Base-by-base conservation (phyloP, 2,329 filamentous ascomycete species). In the Mariannaea elegans region DNA sequence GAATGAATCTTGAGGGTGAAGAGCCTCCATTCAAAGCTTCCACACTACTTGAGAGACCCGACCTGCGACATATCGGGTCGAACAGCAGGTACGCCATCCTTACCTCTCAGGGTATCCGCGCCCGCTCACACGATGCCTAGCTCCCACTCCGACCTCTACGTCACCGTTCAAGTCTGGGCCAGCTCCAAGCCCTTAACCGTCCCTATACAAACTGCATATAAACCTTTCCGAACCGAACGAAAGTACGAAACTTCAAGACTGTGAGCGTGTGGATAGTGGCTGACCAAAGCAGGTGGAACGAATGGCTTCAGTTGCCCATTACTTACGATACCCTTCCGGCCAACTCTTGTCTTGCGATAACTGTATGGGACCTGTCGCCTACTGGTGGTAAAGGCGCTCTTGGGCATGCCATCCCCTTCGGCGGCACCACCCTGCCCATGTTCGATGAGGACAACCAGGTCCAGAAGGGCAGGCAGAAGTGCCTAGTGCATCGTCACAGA, bases 171-270 rank as follows among this genome's bases (percentile, higher is more conserved):
- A 76, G 85, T 98, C 71, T 99, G 94, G 90, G 92, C 94, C 12
- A 93, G 96, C 71, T 97, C 94, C 24, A 99, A 99, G 75, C 93
- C 94, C 32, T 80, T 99, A 67, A 96, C 94, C 0, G 92, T 98
- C 1, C 91, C 93, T 0, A 86, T 96, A 10, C 94, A 98, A 76
- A 99, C 95, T 3, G 86, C 93, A 21, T 98, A 98, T 79, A 97
- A 93, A 73, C 81, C 92, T 7, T 98, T 99, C 74, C 93, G 93
- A 73, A 85, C 85, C 32, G 87, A 90, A 71, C 80, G 88, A 78
- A 86, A 81, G 82, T 89, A 67, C 51, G 74, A 47, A 21, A 36
- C n/a, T n/a, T 29, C 45, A 16, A 3, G n/a, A 18, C 13, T 12
- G 32, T 36, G 31, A 21, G 6, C 29, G 21, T 36, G 24, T n/a